phyloP scores from a whole-genome alignment of 2,329 filamentous ascomycete genomes.

The Verticillium isaacii region DNA sequence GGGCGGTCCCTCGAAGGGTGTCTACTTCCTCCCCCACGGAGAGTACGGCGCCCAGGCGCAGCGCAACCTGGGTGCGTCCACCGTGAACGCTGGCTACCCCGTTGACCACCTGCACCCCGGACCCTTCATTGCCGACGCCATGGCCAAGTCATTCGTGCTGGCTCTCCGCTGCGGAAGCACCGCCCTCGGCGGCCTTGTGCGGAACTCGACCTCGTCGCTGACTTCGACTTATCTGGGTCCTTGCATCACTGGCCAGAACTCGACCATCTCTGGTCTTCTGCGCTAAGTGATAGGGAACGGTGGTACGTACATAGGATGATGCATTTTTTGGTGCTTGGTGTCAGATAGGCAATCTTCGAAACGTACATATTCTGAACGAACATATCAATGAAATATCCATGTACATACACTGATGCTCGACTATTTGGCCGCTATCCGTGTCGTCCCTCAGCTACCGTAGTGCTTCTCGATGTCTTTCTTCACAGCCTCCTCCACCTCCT shows the following conservation, averaged over 20 bases:
- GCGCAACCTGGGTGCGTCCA: conserved; percentile 39
- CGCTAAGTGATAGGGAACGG: neutral
- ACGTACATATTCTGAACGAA: neutral
- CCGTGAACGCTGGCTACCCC: conserved; percentile 50
- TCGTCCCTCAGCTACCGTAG: neutral
- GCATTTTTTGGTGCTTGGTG: too few species aligned
- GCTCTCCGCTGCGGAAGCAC: conserved; percentile 44
- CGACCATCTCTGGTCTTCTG: conserved; percentile 10
- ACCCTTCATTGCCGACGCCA: conserved; percentile 47
- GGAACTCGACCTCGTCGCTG: conserved; percentile 25
- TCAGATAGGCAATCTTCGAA: too few species aligned
- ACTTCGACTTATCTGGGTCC: conserved; percentile 21
- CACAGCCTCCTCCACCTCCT: conserved; percentile 10
- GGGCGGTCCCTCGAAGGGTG: conserved; percentile 30
- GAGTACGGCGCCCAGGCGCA: conserved; percentile 51
- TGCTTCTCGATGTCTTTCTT: conserved; percentile 7
- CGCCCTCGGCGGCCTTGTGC: conserved; percentile 26
- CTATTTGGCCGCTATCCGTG: too few species aligned
- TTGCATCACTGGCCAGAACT: conserved; percentile 18
- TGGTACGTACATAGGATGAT: neutral
- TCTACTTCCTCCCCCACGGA: conserved; percentile 57
- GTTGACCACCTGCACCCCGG: conserved; percentile 61
- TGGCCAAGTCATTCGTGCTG: conserved; percentile 45
- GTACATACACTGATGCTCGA: neutral
- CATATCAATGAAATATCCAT: too few species aligned